phyloP scores from a whole-genome alignment of 176 grass and related monocot genomes.

The Zizania latifolia region DNA sequence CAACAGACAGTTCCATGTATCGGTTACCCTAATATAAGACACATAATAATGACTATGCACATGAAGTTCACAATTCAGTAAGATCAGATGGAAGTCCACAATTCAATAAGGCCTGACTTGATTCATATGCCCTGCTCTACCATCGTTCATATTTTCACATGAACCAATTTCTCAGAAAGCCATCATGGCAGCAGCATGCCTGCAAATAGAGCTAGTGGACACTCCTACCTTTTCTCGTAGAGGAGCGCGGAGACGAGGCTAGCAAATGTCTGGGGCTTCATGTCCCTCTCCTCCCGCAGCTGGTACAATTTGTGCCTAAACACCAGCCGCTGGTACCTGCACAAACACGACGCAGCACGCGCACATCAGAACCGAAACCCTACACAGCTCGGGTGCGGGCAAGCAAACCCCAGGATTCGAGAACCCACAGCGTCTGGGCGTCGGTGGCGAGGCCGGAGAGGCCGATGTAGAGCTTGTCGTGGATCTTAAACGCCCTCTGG shows the following conservation, averaged over 20 bases:
- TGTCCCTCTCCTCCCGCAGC: slow-evolving; percentile 83
- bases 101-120: neutral
- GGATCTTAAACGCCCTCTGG: no score
- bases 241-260: slow-evolving; percentile 76
- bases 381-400: neutral
- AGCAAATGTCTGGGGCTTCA: slow-evolving; percentile 81
- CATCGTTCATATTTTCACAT: neutral
- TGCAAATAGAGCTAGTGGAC: neutral
- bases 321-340: slow-evolving; percentile 65
- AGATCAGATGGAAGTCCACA: neutral
- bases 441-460: slow-evolving; percentile 81
- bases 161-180: neutral
- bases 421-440: slow-evolving; percentile 57
- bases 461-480: no score
- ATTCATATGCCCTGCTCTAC: neutral
- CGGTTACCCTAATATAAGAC: neutral
- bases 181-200: neutral
- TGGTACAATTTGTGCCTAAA: slow-evolving; percentile 79
- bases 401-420: neutral
- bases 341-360: neutral
- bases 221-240: slow-evolving; percentile 77
- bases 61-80: neutral
- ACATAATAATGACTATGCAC: neutral
- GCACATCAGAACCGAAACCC: slow-evolving; percentile 25
- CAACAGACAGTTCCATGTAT: neutral